phyloP scores from a whole-genome alignment of 1,139 yeast species.

The Nakaseomyces bracarensis region DNA sequence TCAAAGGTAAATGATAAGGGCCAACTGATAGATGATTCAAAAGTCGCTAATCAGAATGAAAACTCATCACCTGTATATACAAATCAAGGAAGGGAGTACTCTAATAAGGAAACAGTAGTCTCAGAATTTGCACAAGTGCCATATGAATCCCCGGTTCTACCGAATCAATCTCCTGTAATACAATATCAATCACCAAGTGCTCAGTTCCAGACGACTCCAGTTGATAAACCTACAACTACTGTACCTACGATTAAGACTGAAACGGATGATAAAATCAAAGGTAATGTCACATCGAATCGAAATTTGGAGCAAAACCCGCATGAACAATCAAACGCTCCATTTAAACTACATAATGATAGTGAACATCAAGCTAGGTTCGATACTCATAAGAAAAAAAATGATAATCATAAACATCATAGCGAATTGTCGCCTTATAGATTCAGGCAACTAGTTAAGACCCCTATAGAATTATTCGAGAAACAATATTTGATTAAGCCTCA shows the following conservation, averaged over 20 bases:
- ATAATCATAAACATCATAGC: not conserved
- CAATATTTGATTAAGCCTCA: conserved; percentile 45
- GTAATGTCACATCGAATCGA: not conserved
- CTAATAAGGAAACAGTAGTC: not conserved
- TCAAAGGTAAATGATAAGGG: not conserved
- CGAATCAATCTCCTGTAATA: not conserved
- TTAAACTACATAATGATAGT: not conserved
- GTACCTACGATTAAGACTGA: not conserved
- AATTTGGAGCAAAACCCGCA: not conserved
- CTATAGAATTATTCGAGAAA: conserved; percentile 52
- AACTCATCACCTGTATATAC: not conserved
- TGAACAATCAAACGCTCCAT: too few species aligned
- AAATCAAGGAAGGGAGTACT: not conserved
- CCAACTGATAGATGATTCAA: not conserved
- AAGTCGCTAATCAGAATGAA: too few species aligned
- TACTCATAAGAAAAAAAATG: not conserved
- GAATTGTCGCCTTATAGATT: conserved; percentile 44
- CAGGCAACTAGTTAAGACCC: conserved; percentile 53
- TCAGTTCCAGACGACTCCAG: not conserved
- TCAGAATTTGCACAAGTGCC: not conserved
- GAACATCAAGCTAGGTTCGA: not conserved
- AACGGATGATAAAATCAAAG: too few species aligned
- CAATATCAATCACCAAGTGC: not conserved
- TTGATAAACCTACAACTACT: not conserved
- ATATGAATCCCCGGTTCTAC: not conserved